Conservation (phyloP, 176 grass and related monocot species). For the Rhipidocladum racemiflorum region DNA sequence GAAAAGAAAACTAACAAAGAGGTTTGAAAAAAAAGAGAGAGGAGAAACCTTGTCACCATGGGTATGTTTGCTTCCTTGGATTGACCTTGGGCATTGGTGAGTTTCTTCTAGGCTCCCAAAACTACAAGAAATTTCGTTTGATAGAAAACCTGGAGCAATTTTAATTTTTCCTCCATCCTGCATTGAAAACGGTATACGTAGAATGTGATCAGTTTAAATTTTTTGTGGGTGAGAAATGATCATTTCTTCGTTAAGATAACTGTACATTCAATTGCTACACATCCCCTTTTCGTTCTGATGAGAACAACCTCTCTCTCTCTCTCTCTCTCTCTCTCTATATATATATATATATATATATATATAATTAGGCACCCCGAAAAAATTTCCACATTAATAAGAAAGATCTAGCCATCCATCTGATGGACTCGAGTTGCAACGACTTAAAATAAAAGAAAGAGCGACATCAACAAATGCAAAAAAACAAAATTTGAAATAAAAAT, state of each 20-base stretch:
- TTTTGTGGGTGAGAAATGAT: not conserved
- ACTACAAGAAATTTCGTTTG: not conserved
- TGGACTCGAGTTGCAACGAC: no score
- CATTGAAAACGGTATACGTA: not conserved
- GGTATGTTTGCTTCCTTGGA: slow-evolving; percentile 82
- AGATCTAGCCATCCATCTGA: no score
- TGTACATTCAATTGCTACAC: not conserved
- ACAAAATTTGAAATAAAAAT: no score
- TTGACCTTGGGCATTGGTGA: slow-evolving; percentile 49
- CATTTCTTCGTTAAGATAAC: not conserved
- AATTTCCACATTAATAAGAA: no score
- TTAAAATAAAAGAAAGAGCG: no score
- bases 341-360: no score
- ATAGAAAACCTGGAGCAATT: not conserved
- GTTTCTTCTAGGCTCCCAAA: not conserved
- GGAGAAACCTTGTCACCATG: slow-evolving; percentile 82
- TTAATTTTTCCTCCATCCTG: not conserved
- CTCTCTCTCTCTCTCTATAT: no score
- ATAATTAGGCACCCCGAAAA: no score
- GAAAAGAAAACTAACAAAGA: slow-evolving; percentile 28
- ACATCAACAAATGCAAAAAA: no score
- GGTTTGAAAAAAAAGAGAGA: slow-evolving; percentile 64
- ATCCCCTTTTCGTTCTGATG: not conserved
- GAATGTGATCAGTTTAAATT: not conserved
- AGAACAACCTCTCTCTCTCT: no score